Evolutionary conservation across 495 filamentous ascomycete genomes (phyloP).

Genomic region (Rusavskia elegans): DNA sequence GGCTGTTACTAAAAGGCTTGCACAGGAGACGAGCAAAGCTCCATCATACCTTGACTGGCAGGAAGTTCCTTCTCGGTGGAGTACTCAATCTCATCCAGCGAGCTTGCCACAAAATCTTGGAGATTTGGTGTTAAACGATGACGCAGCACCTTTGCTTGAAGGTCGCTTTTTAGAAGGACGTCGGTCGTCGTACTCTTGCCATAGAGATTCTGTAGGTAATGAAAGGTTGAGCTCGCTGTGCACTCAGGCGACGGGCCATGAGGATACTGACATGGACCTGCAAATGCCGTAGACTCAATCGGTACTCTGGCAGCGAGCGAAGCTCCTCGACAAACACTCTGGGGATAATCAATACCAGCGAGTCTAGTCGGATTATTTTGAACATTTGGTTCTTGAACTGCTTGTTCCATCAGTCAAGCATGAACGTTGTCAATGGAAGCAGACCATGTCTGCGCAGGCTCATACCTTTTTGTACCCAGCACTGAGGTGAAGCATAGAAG

Average conservation of each 20-base stretch:
- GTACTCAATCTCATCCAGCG: constrained; percentile 13
- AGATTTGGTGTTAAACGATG: constrained; percentile 8
- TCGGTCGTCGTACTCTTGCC: constrained; percentile 3
- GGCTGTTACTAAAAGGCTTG: not conserved
- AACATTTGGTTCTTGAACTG: constrained; percentile 7
- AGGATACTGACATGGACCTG: not conserved
- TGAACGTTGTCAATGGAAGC: not conserved
- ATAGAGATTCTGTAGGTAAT: not conserved
- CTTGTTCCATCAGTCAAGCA: too few species aligned
- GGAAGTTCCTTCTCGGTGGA: constrained; percentile 14
- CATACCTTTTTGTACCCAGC: not conserved
- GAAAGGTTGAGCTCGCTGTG: not conserved
- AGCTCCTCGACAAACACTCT: constrained; percentile 4
- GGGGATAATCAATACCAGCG: constrained; percentile 4
- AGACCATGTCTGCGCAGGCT: not conserved
- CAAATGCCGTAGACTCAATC: not conserved
- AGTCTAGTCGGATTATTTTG: not conserved
- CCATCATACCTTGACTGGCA: constrained; percentile 18
- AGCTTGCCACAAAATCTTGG: constrained; percentile 1
- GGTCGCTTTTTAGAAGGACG: constrained; percentile 1
- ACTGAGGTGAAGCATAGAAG: not conserved
- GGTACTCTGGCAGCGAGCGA: not conserved
- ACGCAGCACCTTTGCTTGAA: constrained; percentile 1
- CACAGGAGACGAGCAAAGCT: not conserved
- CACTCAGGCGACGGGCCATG: not conserved